Evolutionary conservation across 2,329 filamentous ascomycete species (phyloP), one percentile per base, ranked within the genome.

Genomic region (Clarireedia sp.): DNA sequence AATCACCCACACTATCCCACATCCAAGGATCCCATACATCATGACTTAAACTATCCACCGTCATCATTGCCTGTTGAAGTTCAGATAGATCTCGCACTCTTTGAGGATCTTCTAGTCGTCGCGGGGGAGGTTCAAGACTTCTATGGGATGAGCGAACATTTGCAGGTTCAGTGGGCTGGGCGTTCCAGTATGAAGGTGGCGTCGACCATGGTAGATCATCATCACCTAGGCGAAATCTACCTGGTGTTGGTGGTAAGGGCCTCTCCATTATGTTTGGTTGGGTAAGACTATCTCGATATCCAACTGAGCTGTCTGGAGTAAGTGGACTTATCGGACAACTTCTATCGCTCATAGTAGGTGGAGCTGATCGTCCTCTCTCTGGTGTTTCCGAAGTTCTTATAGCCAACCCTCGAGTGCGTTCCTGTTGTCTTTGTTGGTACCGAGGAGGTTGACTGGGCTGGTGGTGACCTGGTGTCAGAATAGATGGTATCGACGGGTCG

Each of bases 51-150:
- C 62, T 67, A 57, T 66, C 66, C 24, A 68, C 65, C 7, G 66
- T 67, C 66, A 68, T 67, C 66, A 68, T 67, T 7, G 66, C 66
- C 43, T 63, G 63, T 33, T 67, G 65, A 38, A 68, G 51, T 14
- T 62, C 56, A 46, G 62, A 65, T 43, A 68, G 36, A 10, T 68
- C 64, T 44, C 60, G 57, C 17, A 64, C 61, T 14, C 64, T 54
- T 37, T 63, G 61, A 19, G 66, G 64, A 54, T 68, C 66, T 48
- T 68, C 66, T 2, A 51, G 51, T 10, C 62, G 62, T 48, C 51
- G 48, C 10, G 51, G 43, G 23, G 43, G 16, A 17, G 24, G 9
- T 23, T 43, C 40, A 21, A 43, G 16, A 43, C 19, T 17, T 17
- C n/a, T 17, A 23, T 17, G 10, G 1, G 40, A 21, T 12, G 40